Base-by-base conservation (phyloP, 768 basidiomycete genomes). In the Lentinula edodes region DNA sequence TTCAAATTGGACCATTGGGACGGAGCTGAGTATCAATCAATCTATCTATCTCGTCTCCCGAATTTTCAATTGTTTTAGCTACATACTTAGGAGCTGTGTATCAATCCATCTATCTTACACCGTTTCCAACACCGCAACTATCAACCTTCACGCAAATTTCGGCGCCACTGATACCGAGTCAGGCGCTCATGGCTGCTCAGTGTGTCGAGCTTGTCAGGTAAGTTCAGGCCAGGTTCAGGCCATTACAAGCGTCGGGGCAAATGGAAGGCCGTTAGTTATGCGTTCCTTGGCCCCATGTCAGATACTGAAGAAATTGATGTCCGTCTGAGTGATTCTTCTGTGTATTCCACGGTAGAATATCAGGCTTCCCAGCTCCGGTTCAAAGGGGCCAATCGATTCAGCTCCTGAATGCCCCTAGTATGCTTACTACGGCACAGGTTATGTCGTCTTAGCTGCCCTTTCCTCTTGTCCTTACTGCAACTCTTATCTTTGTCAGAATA, bases 311-410 rank as follows among this genome's bases (percentile, higher is more conserved):
- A 70, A 71, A 58, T 77, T 77, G 10, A 65, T 81, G 75, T 60
- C 66, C 72, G 23, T 70, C 78, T 82, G 67, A 71, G 80, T 77
- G 51, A 48, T 61, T 52, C 34, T 39, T n/a, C 35, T 48, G 38
- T 23, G 32, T 20, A 39, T 56, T 41, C 62, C 53, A 62, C 54
- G 15, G 23, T 62, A 80, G 79, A 74, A 63, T 77, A 80, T 66
- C 79, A 81, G 69, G 70, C 78, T 51, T 74, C 70, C 62, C 78
- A 78, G 63, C 73, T 78, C 52, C 23, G 23, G 23, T 23, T 23
- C 23, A 77, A 80, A 64, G 78, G 80, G 62, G 75, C 79, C 28
- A 34, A 53, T 53, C 32, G 52, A 34, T 16, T 39, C 8, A 13
- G 8, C 32, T 35, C 46, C 7, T 48, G 46, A 48, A 43, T 7